Base-by-base conservation (phyloP, 2,329 filamentous ascomycete species). In the Fusarium sp. region DNA sequence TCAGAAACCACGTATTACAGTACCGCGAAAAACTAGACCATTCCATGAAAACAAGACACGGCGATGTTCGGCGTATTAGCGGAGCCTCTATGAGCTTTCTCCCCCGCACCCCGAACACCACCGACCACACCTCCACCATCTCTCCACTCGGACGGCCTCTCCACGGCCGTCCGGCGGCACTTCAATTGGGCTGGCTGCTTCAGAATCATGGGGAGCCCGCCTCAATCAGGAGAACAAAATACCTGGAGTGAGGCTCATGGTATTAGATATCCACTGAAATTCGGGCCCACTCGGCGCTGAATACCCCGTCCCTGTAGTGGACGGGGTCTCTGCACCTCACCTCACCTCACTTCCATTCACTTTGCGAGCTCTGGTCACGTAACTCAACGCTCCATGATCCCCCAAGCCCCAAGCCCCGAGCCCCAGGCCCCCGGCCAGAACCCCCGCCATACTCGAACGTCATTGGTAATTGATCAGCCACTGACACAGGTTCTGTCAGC, bases 401-500 rank as follows among this genome's bases (percentile, higher is more conserved):
- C 48, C 46, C 30, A 48, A 29, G 40, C 14, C 40, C 40, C 29
- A 53, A 69, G 62, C 65, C 68, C 62, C 61, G 56, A 51, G 52
- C 61, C 58, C 65, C 58, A 61, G 30, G 24, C 49, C 32, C 37
- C 52, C 40, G 40, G 32, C 22, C 20, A 42, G 55, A 62, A 20
- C 20, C 41, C 29, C 42, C 45, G 42, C 54, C 62, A 62, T 67
- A 53, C 57, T 48, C 55, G 13, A 53, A 48, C 70, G 62, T 69
- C 57, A 75, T 75, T 75, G 73, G 72, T 56, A 55, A 34, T 67
- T 54, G 46, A 60, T 67, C 74, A 76, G 74, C 72, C 72, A 76
- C 74, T 76, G 74, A 76, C 74, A 75, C 73, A 65, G 71, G 51
- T 66, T 73, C 72, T 59, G 69, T 74, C 72, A 74, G 61, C 73